Evolutionary conservation across 495 filamentous ascomycete species (phyloP), one percentile per base, ranked within the genome.

Genomic region (Oidiodendron maius): DNA sequence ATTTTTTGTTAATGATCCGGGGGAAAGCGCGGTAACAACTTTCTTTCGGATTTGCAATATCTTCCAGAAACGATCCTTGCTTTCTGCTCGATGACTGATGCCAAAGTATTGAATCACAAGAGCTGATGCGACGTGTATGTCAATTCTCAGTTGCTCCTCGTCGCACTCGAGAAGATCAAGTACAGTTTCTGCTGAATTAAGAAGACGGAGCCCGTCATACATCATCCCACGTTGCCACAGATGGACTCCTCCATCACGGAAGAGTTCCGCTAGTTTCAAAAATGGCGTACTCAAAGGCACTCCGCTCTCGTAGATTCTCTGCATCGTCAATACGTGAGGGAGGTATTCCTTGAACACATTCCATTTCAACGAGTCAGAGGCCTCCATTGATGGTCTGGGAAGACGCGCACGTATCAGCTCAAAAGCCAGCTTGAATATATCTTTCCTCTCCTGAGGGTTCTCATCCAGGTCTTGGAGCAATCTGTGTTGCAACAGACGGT

Each of bases 191-290:
- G 61, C 59, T 2, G 61, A 40, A 23, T 55, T 46, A 5, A 64
- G 34, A 25, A 58, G 51, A 0, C 42, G 9, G 4, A 60, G 17
- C 11, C 59, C 59, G 3, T 62, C 40, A 17, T 49, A 42, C 12
- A 38, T 56, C 1, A 52, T 46, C 12, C 49, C 45, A 1, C 47
- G 41, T n/a, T 36, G 43, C 57, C 57, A 64, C 17, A 62, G 35
- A 30, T 57, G 42, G 24, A 61, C 57, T 2, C 57, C 61, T 9
- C 47, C 60, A 36, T 64, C 61, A 17, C 54, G 59, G 44, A 64
- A 57, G 1, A 64, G 50, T 44, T 44, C 15, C 1, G 61, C 57
- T 3, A 64, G 43, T 26, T 58, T 40, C 18, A 51, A 9, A 4
- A 44, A 48, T 8, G 47, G 40, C 4, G 25, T 25, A 4, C 51